These are phyloP conservation scores for Zygosaccharomyces pseudorouxii DNA, from an alignment of 805 yeast genomes.

Conservation along the genomic window DNA sequence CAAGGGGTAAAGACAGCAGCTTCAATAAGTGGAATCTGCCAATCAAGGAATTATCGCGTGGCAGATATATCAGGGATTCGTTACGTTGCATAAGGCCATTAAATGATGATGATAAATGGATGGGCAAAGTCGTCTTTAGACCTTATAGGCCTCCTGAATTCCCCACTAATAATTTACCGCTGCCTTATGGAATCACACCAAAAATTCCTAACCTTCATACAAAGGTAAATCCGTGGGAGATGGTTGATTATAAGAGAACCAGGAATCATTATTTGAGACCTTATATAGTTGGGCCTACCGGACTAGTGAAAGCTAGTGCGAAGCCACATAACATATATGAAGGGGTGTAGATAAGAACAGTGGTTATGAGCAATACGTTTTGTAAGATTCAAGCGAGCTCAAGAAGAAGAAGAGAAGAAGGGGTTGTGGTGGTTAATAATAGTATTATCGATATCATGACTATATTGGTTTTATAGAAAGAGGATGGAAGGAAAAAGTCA, in stretches of 20 bases:
- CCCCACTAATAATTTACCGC: slow-evolving; percentile 27
- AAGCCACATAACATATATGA: slow-evolving; percentile 6
- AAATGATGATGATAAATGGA: slow-evolving; percentile 50
- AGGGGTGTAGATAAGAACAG: background rate
- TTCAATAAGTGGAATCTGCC: slow-evolving; percentile 47
- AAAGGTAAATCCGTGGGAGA: slow-evolving; percentile 6
- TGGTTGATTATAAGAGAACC: slow-evolving; percentile 9
- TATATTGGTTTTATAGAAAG: background rate
- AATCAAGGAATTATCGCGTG: slow-evolving; percentile 34
- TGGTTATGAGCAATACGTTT: too few relatives aligned
- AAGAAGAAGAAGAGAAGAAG: background rate
- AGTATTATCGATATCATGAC: background rate
- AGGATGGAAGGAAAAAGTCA: background rate
- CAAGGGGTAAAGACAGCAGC: background rate
- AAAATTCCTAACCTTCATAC: slow-evolving; percentile 2
- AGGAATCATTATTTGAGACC: slow-evolving; percentile 31
- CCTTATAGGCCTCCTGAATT: slow-evolving; percentile 22
- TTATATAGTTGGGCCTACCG: slow-evolving; percentile 31
- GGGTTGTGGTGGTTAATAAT: background rate
- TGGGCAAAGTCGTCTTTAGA: slow-evolving; percentile 43
- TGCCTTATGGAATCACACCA: slow-evolving; percentile 15
- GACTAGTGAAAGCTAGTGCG: slow-evolving; percentile 23
- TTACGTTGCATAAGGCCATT: slow-evolving; percentile 54
- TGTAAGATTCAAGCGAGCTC: background rate
- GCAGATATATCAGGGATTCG: slow-evolving; percentile 47